These are phyloP conservation scores for Lagerstroemia speciosa DNA, from an alignment of 345 rosid species.

Conservation along the genomic window DNA sequence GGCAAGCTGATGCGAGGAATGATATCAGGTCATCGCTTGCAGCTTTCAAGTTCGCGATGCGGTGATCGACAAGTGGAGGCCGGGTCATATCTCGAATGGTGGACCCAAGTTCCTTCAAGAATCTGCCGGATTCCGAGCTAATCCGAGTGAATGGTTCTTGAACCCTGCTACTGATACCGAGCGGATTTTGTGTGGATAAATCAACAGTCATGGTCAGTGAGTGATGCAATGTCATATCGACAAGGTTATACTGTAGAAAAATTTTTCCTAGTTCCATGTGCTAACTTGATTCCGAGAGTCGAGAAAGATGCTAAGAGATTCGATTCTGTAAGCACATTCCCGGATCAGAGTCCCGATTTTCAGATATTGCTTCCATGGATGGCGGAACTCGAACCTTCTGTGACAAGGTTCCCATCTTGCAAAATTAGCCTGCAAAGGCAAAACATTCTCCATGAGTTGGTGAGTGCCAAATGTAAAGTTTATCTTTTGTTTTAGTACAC, in stretches of 20 bases:
- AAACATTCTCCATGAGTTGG: background rate
- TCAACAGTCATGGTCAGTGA: background rate
- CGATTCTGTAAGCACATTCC: constrained; percentile 31
- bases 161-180: constrained; percentile 12
- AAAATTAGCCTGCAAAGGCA: constrained; percentile 24
- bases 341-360: constrained; percentile 28
- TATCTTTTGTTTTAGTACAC: background rate
- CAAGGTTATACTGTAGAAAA: too few species aligned
- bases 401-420: constrained; percentile 48
- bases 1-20: constrained; percentile 8
- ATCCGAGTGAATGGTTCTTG: constrained; percentile 20
- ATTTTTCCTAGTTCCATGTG: background rate
- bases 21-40: constrained; percentile 10
- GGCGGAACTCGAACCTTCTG: constrained; percentile 31
- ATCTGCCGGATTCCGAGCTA: constrained; percentile 22
- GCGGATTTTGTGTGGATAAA: constrained; percentile 14
- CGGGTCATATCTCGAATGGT: constrained; percentile 16
- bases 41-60: constrained; percentile 17
- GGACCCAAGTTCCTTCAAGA: constrained; percentile 27
- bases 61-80: constrained; percentile 5
- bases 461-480: background rate
- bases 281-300: constrained; percentile 12
- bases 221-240: background rate
- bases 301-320: constrained; percentile 26
- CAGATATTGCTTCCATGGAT: constrained; percentile 38